Base-by-base conservation (phyloP, 2,329 filamentous ascomycete genomes). In the Fusarium lyarnte region DNA sequence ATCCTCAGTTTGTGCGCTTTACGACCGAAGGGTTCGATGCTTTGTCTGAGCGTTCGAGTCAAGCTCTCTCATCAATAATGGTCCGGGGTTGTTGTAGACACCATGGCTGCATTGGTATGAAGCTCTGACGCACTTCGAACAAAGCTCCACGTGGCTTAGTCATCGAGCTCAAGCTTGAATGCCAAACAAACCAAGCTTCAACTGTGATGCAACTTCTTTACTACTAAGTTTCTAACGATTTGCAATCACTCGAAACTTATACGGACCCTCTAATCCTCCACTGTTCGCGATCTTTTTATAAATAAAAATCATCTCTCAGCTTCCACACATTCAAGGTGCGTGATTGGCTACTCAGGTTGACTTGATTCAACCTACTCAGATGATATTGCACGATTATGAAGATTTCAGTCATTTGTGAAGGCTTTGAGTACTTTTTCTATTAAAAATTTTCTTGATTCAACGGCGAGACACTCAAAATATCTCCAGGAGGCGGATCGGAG, bases 61-160 rank as follows among this genome's bases (percentile, higher is more conserved):
- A 67, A 62, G 66, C 35, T 58, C 41, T 63, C 57, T 54, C 66
- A 64, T 65, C 53, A 47, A 66, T 38, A 31, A 67, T 43, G 46
- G 47, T 60, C 53, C 33, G 59, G 64, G 52, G 64, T 72, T 77
- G 63, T 76, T 77, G 63, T 76, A 74, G 75, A 75, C 75, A 77
- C 58, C 69, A 73, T 77, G 72, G 75, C 75, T 63, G 63, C 46
- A 73, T 61, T 67, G 54, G 54, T 58, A 72, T 69, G 65, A 72
- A 75, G 73, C 70, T 74, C 51, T 69, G 71, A 73, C 67, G 57
- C 73, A 75, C 55, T 65, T 69, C 36, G 64, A 61, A 41, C 51
- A 27, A 68, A 65, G 66, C 59, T 66, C 63, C 54, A 67, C 47
- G 35, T 52, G n/a, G 54, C 69, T 77, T 77, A 77, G 75, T 77